A percentile compares a stretch with the other conserved stretches of the same genome.
These are phyloP conservation scores for Candida glucosophila DNA, from an alignment of 1,139 yeast species.

Conservation along the genomic window DNA sequence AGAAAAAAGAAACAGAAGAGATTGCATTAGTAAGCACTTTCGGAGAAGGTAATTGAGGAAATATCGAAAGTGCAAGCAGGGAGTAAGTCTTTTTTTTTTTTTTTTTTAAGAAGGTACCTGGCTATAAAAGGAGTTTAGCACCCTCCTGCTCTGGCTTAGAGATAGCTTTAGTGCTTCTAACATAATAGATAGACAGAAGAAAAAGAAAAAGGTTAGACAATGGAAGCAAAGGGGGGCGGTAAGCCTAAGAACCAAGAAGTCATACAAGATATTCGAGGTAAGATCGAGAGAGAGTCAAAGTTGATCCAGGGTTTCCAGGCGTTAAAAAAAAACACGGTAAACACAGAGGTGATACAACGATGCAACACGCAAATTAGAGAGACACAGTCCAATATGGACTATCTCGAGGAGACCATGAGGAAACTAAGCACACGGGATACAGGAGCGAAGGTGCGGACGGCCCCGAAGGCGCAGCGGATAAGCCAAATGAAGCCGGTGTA, in stretches of 20 bases:
- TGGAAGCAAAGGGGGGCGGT: constrained; percentile 3
- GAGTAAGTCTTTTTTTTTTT: too few relatives aligned
- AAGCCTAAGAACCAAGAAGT: constrained; percentile 19
- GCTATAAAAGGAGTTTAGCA: too few relatives aligned
- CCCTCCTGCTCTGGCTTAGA: too few relatives aligned
- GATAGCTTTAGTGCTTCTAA: too few relatives aligned
- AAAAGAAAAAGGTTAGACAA: not conserved
- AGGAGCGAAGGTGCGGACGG: too few relatives aligned
- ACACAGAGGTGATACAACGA: constrained; percentile 76
- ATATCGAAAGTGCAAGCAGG: too few relatives aligned
- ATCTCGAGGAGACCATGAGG: constrained; percentile 67
- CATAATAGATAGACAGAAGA: not conserved
- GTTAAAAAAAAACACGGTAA: constrained; percentile 68
- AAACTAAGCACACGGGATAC: constrained; percentile 44
- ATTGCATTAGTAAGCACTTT: too few relatives aligned
- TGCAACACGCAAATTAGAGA: constrained; percentile 89
- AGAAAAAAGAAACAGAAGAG: too few relatives aligned
- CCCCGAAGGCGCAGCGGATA: too few relatives aligned
- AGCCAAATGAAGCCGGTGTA: constrained; percentile 15
- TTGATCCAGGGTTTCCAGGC: constrained; percentile 82
- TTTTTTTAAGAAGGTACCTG: too few relatives aligned
- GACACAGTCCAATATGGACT: constrained; percentile 84
- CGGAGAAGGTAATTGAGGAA: too few relatives aligned
- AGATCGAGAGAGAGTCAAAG: constrained; percentile 81
- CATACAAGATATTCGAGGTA: constrained; percentile 60